These are phyloP conservation scores for Moesziomyces aphidis DNA, from an alignment of 1,284 basidiomycete species.

Conservation along the genomic window DNA sequence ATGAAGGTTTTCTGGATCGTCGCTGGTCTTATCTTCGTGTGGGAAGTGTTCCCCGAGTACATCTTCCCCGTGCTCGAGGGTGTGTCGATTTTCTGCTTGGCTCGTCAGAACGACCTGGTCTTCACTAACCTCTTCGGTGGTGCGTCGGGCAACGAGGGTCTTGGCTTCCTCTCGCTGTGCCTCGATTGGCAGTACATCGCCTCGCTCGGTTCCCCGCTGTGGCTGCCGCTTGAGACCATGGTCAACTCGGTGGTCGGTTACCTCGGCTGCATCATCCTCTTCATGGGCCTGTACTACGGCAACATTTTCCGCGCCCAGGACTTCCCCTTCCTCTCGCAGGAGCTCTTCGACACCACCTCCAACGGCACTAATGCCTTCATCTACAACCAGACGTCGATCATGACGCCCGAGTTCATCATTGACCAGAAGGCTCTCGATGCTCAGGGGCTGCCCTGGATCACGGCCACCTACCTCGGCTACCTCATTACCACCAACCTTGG, in stretches of 20 bases:
- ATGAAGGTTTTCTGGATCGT: conserved; percentile 75
- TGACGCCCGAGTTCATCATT: conserved; percentile 31
- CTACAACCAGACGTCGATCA: conserved; percentile 43
- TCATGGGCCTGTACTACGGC: conserved; percentile 40
- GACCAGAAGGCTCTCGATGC: conserved; percentile 21
- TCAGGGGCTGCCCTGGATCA: conserved; percentile 30
- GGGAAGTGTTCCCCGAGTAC: conserved; percentile 70
- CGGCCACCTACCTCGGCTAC: conserved; percentile 30
- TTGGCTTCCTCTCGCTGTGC: conserved; percentile 37
- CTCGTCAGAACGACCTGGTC: conserved; percentile 26
- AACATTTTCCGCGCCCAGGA: conserved; percentile 32
- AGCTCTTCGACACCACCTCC: conserved; percentile 21
- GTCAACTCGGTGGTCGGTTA: conserved; percentile 31
- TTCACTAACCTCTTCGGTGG: conserved; percentile 46
- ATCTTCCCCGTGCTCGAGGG: conserved; percentile 67
- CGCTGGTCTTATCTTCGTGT: conserved; percentile 35
- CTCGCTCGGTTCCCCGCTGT: conserved; percentile 23
- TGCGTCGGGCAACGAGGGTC: conserved; percentile 38
- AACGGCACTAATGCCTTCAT: conserved; percentile 35
- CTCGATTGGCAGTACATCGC: conserved; percentile 48
- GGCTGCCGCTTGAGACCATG: conserved; percentile 37
- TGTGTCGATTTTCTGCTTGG: conserved; percentile 70
- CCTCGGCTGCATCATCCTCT: conserved; percentile 28
- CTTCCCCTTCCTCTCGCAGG: conserved; percentile 41
- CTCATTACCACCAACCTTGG: conserved; percentile 35